Base-by-base conservation (phyloP, 2,329 filamentous ascomycete genomes). In the Sporothrix schenckii region DNA sequence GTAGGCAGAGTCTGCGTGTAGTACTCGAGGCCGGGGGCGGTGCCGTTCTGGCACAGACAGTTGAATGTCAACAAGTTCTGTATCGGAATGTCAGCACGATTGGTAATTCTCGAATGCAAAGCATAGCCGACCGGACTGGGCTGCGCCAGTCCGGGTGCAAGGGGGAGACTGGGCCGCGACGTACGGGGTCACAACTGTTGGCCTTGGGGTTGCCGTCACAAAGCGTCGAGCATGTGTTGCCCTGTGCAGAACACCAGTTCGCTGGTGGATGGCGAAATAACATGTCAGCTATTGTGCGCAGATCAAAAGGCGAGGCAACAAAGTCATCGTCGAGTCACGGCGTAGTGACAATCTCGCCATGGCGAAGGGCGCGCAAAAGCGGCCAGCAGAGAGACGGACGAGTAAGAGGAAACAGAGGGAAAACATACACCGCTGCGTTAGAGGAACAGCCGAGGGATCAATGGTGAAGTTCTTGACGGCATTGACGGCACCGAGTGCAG, bases 1-100 rank as follows among this genome's bases (percentile, higher is more conserved):
- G 79, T 81, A 63, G 83, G 82, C 74, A 88, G 79, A 2, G 85
- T 86, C 80, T 87, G 82, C 65, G 72, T 74, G 79, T 86, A 88
- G 77, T 84, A 82, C 77, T 86, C 79, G 60, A 88, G 81, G 71
- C 83, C 84, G 16, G 86, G 85, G 7, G 80, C 79, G 61, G 81
- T 82, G 75, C 77, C 79, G 78, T 87, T 86, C 47, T 76, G 68
- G 80, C 86, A 88, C 19, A 78, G 80, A 78, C 86, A 88, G 19
- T 76, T 74, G 78, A 81, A 88, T 68, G 78, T 74, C 56, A 88
- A 80, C 56, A 80, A 80, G 53, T 69, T 68, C 82, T 86, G 72
- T 56, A 66, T 75, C 69, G 54, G 52, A 53, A 19, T 60, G 21
- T 47, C 39, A 53, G 60, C n/a, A 61, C 34, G 19, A 13, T 41